Evolutionary conservation across 805 yeast species (phyloP).

Genomic region (Wickerhamomyces chambardii): DNA sequence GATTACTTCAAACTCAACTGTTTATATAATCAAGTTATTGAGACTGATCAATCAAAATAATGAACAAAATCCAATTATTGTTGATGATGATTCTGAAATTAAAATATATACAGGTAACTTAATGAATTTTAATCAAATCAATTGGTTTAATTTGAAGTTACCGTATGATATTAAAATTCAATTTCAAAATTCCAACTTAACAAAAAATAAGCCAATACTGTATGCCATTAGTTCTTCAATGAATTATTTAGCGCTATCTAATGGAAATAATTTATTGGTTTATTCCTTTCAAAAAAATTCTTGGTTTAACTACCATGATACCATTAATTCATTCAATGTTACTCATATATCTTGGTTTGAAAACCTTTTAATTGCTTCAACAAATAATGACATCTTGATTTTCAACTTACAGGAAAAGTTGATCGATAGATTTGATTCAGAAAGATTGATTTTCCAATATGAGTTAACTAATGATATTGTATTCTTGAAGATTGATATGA

Average conservation of each 20-base stretch:
- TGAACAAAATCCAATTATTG: conserved; percentile 5
- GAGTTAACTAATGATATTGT: conserved; percentile 13
- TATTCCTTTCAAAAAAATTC: conserved; percentile 12
- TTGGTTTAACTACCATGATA: conserved; percentile 20
- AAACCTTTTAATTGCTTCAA: conserved; percentile 9
- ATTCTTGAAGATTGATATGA: conserved; percentile 10
- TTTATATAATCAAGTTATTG: background rate
- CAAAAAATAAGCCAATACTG: too few species aligned
- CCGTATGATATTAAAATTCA: conserved; percentile 15
- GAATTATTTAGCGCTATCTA: conserved; percentile 14
- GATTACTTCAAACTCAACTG: background rate
- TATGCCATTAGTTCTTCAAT: conserved; percentile 13
- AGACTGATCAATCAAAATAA: conserved; percentile 2
- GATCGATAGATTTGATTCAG: conserved; percentile 12
- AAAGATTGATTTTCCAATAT: conserved; percentile 18
- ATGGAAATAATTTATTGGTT: conserved; percentile 9
- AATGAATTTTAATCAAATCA: conserved; percentile 8
- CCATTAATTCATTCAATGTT: conserved; percentile 10
- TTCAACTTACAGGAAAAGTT: conserved; percentile 11
- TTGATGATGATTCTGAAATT: conserved; percentile 11
- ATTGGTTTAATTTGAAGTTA: conserved; percentile 13
- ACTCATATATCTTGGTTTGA: conserved; percentile 13
- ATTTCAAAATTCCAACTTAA: conserved; percentile 5
- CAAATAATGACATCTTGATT: conserved; percentile 14
- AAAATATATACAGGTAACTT: conserved; percentile 18